A percentile compares a stretch with the other conserved stretches of the same genome.
These are phyloP conservation scores for Lodderomyces orthopsilosis DNA, from an alignment of 1,139 yeast species.

Conservation along the genomic window DNA sequence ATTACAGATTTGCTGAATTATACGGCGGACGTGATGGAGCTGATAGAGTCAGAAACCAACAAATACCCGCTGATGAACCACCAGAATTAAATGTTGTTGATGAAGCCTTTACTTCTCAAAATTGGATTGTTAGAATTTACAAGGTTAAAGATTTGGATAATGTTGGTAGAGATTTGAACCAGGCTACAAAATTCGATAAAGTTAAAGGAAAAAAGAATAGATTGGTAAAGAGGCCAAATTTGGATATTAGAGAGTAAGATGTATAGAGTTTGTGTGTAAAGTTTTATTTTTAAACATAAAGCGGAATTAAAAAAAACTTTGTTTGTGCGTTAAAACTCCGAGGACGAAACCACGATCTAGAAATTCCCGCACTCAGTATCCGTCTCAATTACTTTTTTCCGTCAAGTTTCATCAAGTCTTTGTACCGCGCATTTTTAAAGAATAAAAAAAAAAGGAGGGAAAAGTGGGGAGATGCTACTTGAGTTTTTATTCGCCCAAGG, in stretches of 20 bases:
- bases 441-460: neutral
- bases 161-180: slow-evolving; percentile 71
- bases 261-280: neutral
- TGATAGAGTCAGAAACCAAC: slow-evolving; percentile 90
- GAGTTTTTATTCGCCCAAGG: neutral
- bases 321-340: too few relatives aligned
- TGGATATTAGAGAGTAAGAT: slow-evolving; percentile 46
- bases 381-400: too few relatives aligned
- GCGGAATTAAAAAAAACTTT: too few relatives aligned
- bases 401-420: neutral
- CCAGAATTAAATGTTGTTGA: slow-evolving; percentile 76
- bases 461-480: neutral
- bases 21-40: slow-evolving; percentile 64
- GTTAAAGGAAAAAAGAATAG: slow-evolving; percentile 21
- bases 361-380: too few relatives aligned
- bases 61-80: slow-evolving; percentile 53
- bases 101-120: slow-evolving; percentile 93
- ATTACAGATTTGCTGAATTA: slow-evolving; percentile 78
- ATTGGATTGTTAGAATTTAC: slow-evolving; percentile 95
- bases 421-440: neutral
- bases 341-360: too few relatives aligned
- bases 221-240: slow-evolving; percentile 51
- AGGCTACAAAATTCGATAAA: slow-evolving; percentile 46
- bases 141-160: slow-evolving; percentile 88
- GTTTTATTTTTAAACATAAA: neutral